Conservation (phyloP, 176 grass and related monocot species). For the Leersia perrieri region DNA sequence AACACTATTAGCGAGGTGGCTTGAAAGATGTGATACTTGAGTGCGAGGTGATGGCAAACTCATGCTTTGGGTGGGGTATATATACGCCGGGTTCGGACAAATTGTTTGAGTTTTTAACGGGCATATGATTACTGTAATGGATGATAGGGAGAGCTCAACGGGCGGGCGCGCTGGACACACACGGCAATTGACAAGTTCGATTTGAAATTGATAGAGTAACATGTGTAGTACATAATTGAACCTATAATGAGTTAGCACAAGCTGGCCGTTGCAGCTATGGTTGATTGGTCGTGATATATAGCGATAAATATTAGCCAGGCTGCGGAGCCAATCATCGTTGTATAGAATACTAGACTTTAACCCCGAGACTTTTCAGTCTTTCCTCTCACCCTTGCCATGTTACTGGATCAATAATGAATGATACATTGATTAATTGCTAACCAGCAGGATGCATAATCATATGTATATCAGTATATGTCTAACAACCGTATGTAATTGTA, state of each 20-base stretch:
- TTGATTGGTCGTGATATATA: not conserved
- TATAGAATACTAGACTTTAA: not conserved
- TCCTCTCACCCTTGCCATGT: not conserved
- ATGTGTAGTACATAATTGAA: not conserved
- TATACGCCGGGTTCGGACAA: not conserved
- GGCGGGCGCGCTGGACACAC: not conserved
- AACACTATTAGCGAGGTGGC: not conserved
- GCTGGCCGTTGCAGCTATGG: not conserved
- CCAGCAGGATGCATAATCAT: not conserved
- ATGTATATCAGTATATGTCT: not conserved
- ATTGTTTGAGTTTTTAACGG: not conserved
- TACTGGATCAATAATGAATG: not conserved
- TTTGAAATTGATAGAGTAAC: not conserved
- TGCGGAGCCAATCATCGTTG: not conserved
- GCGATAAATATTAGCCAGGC: not conserved
- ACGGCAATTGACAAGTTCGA: not conserved
- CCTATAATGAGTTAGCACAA: not conserved
- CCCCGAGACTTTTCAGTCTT: not conserved
- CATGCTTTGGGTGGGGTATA: constrained; percentile 10
- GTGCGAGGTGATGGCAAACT: not conserved
- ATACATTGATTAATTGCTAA: not conserved
- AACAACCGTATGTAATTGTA: not conserved
- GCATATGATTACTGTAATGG: not conserved
- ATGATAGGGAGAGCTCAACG: not conserved
- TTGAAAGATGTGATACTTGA: not conserved